These are phyloP conservation scores for Globisporangium radiosum DNA, from an alignment of 352 stramenopile genomes.

Conservation along the genomic window DNA sequence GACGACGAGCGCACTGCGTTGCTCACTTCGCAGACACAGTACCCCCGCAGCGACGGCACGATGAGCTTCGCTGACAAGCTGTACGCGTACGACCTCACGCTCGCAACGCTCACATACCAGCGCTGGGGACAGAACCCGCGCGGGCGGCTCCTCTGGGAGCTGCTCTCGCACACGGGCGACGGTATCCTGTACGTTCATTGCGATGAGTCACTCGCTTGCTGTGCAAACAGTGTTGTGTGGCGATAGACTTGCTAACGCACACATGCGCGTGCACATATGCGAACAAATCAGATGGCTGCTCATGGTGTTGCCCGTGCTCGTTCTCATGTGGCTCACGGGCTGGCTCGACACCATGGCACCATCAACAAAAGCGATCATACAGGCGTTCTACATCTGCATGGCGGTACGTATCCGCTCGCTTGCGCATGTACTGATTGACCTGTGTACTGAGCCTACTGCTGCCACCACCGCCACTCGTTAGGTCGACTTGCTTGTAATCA, in stretches of 20 bases:
- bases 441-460: too few relatives aligned
- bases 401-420: conserved; percentile 18
- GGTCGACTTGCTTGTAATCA: conserved; percentile 74
- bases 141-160: conserved; percentile 55
- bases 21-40: conserved; percentile 4
- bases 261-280: conserved; percentile 3
- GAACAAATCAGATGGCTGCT: conserved; percentile 34
- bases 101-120: conserved; percentile 64
- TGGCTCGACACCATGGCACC: conserved; percentile 21
- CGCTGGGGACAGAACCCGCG: conserved; percentile 42
- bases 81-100: conserved; percentile 71
- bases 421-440: neutral
- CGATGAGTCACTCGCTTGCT: neutral
- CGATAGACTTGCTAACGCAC: neutral
- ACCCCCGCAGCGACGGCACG: neutral
- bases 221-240: neutral
- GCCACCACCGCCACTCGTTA: conserved; percentile 3
- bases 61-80: conserved; percentile 57
- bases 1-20: conserved; percentile 8
- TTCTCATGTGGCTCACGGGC: conserved; percentile 25
- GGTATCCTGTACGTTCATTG: conserved; percentile 63
- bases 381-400: conserved; percentile 42
- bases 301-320: conserved; percentile 40
- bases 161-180: conserved; percentile 78
- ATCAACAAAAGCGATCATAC: conserved; percentile 24